These are phyloP conservation scores for Phoma sp. DNA, from an alignment of 2,329 filamentous ascomycete species.

Conservation along the genomic window DNA sequence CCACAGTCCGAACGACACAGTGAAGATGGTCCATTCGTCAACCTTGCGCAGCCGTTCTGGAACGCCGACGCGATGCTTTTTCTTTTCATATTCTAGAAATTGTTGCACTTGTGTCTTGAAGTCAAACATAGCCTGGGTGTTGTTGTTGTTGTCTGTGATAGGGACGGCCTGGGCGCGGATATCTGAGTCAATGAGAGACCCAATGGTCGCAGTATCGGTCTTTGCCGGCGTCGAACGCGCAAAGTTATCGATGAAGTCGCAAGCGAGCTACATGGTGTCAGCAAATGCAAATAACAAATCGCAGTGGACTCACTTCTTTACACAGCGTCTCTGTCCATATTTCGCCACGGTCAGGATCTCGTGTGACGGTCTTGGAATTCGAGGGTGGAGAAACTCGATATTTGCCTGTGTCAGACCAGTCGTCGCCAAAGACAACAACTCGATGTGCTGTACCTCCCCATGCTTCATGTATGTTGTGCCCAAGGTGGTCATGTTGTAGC, in stretches of 20 bases:
- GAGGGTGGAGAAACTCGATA: constrained; percentile 44
- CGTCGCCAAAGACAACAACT: constrained; percentile 50
- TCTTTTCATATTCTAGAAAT: constrained; percentile 40
- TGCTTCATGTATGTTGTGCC: constrained; percentile 35
- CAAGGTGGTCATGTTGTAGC: constrained; percentile 35
- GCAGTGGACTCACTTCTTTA: constrained; percentile 37
- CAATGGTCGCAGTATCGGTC: constrained; percentile 24
- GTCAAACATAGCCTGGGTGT: constrained; percentile 37
- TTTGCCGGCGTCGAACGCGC: constrained; percentile 41
- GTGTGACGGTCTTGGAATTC: constrained; percentile 26
- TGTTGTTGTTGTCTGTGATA: constrained; percentile 25
- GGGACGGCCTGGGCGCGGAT: constrained; percentile 36
- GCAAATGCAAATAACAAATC: constrained; percentile 9
- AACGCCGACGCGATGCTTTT: constrained; percentile 25
- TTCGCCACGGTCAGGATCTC: constrained; percentile 40
- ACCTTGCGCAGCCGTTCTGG: constrained; percentile 26
- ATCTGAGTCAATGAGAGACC: constrained; percentile 43
- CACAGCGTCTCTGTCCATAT: constrained; percentile 49
- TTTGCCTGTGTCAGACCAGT: constrained; percentile 49
- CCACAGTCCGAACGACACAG: constrained; percentile 48
- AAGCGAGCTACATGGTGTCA: constrained; percentile 44
- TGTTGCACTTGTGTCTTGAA: constrained; percentile 49
- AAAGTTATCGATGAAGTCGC: constrained; percentile 48
- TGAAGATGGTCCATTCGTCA: constrained; percentile 45
- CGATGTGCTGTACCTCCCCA: constrained; percentile 40